Evolutionary conservation across 768 basidiomycete genomes (phyloP), one percentile per base, ranked within the genome.

Genomic region (Mycena belliarum): DNA sequence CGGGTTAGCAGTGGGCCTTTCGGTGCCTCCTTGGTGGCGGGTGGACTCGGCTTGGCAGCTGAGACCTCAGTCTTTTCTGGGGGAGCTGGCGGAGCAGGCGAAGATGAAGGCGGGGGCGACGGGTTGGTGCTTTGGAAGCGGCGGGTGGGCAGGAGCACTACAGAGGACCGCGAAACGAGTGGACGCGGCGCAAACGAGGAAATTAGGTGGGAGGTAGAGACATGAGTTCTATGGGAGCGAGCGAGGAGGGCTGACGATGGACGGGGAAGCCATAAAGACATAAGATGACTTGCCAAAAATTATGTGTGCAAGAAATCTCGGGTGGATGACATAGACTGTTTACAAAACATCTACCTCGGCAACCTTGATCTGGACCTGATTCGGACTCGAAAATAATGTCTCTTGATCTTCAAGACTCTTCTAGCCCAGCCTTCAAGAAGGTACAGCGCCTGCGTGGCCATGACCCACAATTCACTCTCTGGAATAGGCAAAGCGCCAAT

Each of bases 201-300:
- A 49, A 75, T 61, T 63, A 71, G 40, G 49, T 70, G 68, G 28
- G 67, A 61, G 45, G 69, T 43, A 62, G 58, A 68, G 54, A 65
- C 66, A 61, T 65, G 64, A 46, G 67, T 67, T 68, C 66, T 72
- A 75, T 46, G 70, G 52, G 73, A 71, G 65, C 80, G 80, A 57
- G 75, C 65, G 62, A 80, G 55, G 61, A 79, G 65, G 37, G 80
- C 67, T 45, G 76, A 74, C 26, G 79, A 69, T 14, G 79, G 70
- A 61, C 86, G 84, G 52, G 87, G 88, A 37, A 91, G 76, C 87
- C 88, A 89, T 83, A 91, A 44, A 72, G 88, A 89, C 89, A 91
- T 91, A 51, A 52, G 61, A 49, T 55, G 42, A 38, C 44, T 48
- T 45, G 37, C n/a, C 37, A 32, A 40, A 60, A 55, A 45, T 54